Evolutionary conservation across 495 filamentous ascomycete genomes (phyloP), one percentile per base, ranked within the genome.

Genomic region (Annulohypoxylon bovei): DNA sequence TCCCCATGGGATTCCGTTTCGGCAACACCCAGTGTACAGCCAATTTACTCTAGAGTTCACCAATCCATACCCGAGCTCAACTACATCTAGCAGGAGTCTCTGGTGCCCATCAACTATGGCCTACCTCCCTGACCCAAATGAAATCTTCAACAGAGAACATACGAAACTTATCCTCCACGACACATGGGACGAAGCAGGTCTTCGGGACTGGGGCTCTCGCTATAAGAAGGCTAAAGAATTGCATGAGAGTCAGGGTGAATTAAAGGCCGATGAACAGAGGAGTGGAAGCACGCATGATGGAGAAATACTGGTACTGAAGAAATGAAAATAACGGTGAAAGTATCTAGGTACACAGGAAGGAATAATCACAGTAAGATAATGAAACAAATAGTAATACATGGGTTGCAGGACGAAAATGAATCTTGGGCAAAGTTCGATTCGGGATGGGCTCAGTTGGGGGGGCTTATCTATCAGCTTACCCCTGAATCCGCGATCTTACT

Each of bases 41-140:
- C 49, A 53, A 22, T 53, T 53, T 12, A 53, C 49, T 53, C 28
- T 53, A 1, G 49, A 53, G 20, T 53, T 53, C 49, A 9, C n/a
- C 3, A 53, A 53, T 6, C 25, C 7, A 20, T 18, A 18, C 2
- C n/a, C 16, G 4, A 14, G 2, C 4, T 20, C 20, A 1, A 6
- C 5, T 20, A 11, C n/a, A 4, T 9, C n/a, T 18, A 33, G 7
- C 3, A 16, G 28, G 5, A 53, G 27, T 7, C 49, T 53, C 27
- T 53, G 49, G 49, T 53, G 28, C 11, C 49, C 49, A 20, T 53
- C 49, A 8, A 53, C 49, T 20, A 20, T n/a, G 12, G 49, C 20
- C 49, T 53, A 53, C 28, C n/a, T 53, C 7, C 49, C 49, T 12
- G 28, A 53, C 6, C 49, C 49, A 6, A 23, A 11, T 3, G 14